Percentiles rank a stretch among this genome's conserved stretches.
phyloP scores from a whole-genome alignment of 2,329 filamentous ascomycete species.

The Aureobasidium subglaciale region DNA sequence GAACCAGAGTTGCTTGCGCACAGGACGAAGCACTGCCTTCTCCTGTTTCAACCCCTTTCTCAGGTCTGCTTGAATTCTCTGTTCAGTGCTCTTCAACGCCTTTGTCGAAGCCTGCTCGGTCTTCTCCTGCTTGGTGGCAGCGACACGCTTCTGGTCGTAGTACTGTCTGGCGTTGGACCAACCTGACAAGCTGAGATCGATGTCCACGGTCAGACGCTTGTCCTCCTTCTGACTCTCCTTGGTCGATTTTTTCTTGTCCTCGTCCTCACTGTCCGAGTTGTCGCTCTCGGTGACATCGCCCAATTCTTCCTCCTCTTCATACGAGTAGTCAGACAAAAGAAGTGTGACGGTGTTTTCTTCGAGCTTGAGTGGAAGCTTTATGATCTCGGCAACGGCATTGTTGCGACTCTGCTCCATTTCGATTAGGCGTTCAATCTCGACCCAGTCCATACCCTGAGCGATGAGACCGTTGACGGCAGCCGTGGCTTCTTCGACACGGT shows the following conservation, averaged over 20 bases:
- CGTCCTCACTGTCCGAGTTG: slow-evolving; percentile 54
- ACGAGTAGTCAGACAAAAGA: slow-evolving; percentile 63
- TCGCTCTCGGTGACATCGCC: slow-evolving; percentile 61
- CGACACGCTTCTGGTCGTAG: slow-evolving; percentile 79
- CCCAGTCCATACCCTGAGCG: slow-evolving; percentile 94
- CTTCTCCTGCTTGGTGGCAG: slow-evolving; percentile 79
- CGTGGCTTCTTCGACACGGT: slow-evolving; percentile 86
- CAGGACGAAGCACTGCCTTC: slow-evolving; percentile 75
- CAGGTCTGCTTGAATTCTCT: slow-evolving; percentile 78
- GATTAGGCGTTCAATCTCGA: slow-evolving; percentile 79
- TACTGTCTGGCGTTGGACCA: slow-evolving; percentile 90
- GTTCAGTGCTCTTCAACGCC: slow-evolving; percentile 82
- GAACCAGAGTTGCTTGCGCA: slow-evolving; percentile 85
- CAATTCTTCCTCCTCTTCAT: slow-evolving; percentile 53
- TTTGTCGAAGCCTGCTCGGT: slow-evolving; percentile 73
- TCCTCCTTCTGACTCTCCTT: slow-evolving; percentile 25
- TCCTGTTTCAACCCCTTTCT: slow-evolving; percentile 87
- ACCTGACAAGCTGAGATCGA: slow-evolving; percentile 72
- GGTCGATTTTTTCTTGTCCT: slow-evolving; percentile 26
- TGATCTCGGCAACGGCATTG: slow-evolving; percentile 81
- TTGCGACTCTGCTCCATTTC: slow-evolving; percentile 74
- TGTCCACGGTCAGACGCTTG: slow-evolving; percentile 63
- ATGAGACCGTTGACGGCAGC: slow-evolving; percentile 90
- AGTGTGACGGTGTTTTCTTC: slow-evolving; percentile 85
- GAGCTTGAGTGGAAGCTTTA: slow-evolving; percentile 80